Evolutionary conservation across 805 yeast genomes (phyloP).

Genomic region (Candida odintsovae): DNA sequence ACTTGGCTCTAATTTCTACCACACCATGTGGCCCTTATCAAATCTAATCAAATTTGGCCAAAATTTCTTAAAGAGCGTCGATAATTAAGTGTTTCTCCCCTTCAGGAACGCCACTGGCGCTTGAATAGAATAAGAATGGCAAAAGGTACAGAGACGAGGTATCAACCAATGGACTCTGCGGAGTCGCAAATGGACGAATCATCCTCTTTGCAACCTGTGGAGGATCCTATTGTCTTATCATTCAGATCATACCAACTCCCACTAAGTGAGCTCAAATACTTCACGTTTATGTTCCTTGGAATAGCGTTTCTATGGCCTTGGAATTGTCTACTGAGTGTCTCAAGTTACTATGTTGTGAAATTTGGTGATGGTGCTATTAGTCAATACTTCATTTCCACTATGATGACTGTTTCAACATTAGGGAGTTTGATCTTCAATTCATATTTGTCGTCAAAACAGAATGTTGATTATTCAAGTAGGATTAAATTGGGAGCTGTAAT

Average conservation of each 20-base stretch:
- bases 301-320: conserved; percentile 91
- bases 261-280: conserved; percentile 29
- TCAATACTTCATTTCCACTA: conserved; percentile 64
- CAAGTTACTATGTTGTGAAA: conserved; percentile 62
- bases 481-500: conserved; percentile 54
- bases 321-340: conserved; percentile 86
- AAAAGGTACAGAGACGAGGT: not conserved
- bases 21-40: not conserved
- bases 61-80: not conserved
- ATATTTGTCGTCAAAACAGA: conserved; percentile 60
- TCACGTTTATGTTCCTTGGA: conserved; percentile 65
- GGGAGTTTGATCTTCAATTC: conserved; percentile 56
- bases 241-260: conserved; percentile 9
- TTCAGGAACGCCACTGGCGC: no score
- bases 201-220: not conserved
- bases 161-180: not conserved
- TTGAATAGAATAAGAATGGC: not conserved
- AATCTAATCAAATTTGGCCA: not conserved
- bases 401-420: conserved; percentile 82
- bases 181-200: not conserved
- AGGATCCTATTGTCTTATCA: not conserved
- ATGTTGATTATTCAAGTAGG: conserved; percentile 49
- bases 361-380: conserved; percentile 51
- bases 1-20: no score
- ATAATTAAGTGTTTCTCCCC: no score